Percentiles rank a stretch among this genome's conserved stretches.
Conservation (phyloP, 768 basidiomycete genomes). For the Mrakia frigida region DNA sequence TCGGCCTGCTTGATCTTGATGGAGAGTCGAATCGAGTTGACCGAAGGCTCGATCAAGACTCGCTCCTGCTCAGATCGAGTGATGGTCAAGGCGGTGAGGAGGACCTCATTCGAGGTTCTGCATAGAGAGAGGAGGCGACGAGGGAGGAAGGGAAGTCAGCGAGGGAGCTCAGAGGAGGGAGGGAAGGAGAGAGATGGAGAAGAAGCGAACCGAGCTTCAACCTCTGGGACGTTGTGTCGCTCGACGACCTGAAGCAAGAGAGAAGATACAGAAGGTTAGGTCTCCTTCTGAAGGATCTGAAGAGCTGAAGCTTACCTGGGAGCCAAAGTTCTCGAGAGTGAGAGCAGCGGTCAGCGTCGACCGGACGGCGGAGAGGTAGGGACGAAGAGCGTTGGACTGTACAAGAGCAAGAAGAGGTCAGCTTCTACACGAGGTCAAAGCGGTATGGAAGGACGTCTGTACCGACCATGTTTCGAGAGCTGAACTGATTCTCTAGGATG, state of each 20-base stretch:
- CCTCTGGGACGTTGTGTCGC: constrained; percentile 93
- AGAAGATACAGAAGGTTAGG: background rate
- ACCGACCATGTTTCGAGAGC: no score
- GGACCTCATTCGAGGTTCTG: constrained; percentile 86
- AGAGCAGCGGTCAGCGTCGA: constrained; percentile 96
- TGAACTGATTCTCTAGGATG: no score
- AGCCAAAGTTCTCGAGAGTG: constrained; percentile 95
- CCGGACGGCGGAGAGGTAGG: constrained; percentile 91
- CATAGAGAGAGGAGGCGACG: background rate
- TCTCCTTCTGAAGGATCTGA: background rate
- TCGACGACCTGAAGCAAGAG: constrained; percentile 70
- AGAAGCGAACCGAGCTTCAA: constrained; percentile 70
- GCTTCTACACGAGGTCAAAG: no score
- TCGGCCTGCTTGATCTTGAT: constrained; percentile 99
- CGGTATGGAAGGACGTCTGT: no score
- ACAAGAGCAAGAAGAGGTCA: background rate
- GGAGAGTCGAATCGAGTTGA: constrained; percentile 93
- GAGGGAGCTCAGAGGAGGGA: constrained; percentile 10
- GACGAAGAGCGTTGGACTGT: constrained; percentile 90
- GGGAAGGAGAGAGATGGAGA: constrained; percentile 12
- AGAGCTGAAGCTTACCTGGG: constrained; percentile 59
- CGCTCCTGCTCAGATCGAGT: constrained; percentile 96
- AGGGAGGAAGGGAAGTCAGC: background rate
- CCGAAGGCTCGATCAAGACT: constrained; percentile 91
- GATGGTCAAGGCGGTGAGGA: constrained; percentile 87